Base-by-base conservation (phyloP, 305 asterid species). In the Fraxinus nigra region DNA sequence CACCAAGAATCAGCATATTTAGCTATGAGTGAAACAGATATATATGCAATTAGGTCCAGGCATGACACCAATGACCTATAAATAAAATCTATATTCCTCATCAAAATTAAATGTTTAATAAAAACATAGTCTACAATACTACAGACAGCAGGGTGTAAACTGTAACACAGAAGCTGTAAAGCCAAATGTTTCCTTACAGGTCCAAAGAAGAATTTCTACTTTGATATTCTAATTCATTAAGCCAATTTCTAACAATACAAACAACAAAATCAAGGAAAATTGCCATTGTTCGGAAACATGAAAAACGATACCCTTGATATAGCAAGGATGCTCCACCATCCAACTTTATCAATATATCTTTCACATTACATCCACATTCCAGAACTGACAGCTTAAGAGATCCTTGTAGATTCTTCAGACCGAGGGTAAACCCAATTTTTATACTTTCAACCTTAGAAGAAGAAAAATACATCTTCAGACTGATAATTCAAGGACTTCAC, bases 241-340 rank as follows among this genome's bases (percentile, higher is more conserved):
- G 33, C 38, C 74, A 26, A 67, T 67, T 67, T 28, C 74, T 18
- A 28, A 67, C 20, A 67, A 28, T 28, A 2, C 74, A 67, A 67
- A 61, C 72, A 24, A 9, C 72, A 67, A 28, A 28, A 67, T 11
- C 3, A 67, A 28, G 38, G 74, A 28, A 67, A 26, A 26, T 65
- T 9, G 30, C 32, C 70, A 24, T 13, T 18, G 72, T 54, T 61
- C 22, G 75, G 65, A 4, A 84, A 82, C 72, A 75, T 59, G 22
- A 81, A 85, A 75, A 74, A n/a, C 6, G 43, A 75, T 91, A 95
- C 99, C 99, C 96, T 89, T 94, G 99, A 86, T 95, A 95, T 85
- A 95, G 90, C 98, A 98, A 95, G 4, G 99, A 94, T 51, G 98
- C 97, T 89, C 99, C 99, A 22, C 99, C 99, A 70, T 92, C 83